These are phyloP conservation scores for Aspergillus ostianus DNA, from an alignment of 495 filamentous ascomycete genomes.

Conservation along the genomic window DNA sequence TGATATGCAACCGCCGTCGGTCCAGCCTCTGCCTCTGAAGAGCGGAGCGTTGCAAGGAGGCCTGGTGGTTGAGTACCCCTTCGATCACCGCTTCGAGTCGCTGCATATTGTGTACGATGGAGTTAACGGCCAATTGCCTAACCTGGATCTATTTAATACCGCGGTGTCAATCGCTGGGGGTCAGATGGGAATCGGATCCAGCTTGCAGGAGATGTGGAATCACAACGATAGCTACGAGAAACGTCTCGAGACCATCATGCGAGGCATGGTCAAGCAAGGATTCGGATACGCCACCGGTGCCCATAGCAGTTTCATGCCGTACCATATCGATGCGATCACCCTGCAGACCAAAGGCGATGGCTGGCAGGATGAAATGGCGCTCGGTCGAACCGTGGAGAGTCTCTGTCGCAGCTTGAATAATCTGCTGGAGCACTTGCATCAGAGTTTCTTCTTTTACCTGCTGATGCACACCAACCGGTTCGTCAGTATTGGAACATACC, in stretches of 20 bases:
- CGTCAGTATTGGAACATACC: slow-evolving; percentile 96
- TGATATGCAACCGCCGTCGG: slow-evolving; percentile 68
- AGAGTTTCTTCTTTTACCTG: slow-evolving; percentile 99
- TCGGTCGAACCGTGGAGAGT: slow-evolving; percentile 86
- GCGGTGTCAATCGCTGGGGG: slow-evolving; percentile 82
- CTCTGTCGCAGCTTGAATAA: slow-evolving; percentile 93
- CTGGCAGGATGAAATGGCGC: slow-evolving; percentile 95
- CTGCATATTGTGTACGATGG: slow-evolving; percentile 94
- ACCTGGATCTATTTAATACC: slow-evolving; percentile 93
- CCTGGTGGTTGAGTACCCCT: slow-evolving; percentile 89
- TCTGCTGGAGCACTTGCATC: slow-evolving; percentile 91
- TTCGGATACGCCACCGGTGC: slow-evolving; percentile 87
- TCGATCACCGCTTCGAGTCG: slow-evolving; percentile 75
- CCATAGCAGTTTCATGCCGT: slow-evolving; percentile 94
- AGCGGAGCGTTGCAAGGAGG: slow-evolving; percentile 91
- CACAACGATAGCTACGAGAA: slow-evolving; percentile 81
- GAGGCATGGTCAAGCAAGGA: slow-evolving; percentile 90
- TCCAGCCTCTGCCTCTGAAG: slow-evolving; percentile 82
- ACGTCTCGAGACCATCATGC: slow-evolving; percentile 83
- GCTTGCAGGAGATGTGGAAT: slow-evolving; percentile 81
- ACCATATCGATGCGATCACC: slow-evolving; percentile 96
- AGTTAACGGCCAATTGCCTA: slow-evolving; percentile 92
- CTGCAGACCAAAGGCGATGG: slow-evolving; percentile 85
- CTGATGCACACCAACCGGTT: slow-evolving; percentile 87
- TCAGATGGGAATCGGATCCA: slow-evolving; percentile 85